Percentiles rank a stretch among this genome's conserved stretches.
These are phyloP conservation scores for Coemansia sp. DNA, from an alignment of 192 early-diverging fungal genomes.

Conservation along the genomic window DNA sequence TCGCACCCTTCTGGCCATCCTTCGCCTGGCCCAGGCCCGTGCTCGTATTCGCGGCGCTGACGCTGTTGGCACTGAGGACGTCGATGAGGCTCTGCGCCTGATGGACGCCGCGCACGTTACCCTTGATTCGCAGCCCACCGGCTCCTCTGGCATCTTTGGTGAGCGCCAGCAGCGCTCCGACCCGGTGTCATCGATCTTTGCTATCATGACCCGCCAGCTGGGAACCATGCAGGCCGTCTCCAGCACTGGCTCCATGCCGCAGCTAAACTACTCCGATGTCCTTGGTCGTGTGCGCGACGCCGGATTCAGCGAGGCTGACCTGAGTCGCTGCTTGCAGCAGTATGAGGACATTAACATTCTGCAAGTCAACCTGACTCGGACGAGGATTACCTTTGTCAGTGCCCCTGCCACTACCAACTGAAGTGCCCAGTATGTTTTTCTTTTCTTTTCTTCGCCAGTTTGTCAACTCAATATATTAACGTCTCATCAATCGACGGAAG, in stretches of 20 bases:
- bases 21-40: conserved; percentile 79
- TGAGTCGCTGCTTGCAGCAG: conserved; percentile 67
- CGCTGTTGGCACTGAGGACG: conserved; percentile 67
- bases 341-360: conserved; percentile 78
- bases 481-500: no score
- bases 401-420: conserved; percentile 7
- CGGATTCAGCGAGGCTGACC: conserved; percentile 75
- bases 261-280: conserved; percentile 63
- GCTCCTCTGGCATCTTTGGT: conserved; percentile 19
- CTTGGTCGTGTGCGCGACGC: conserved; percentile 69
- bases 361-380: conserved; percentile 60
- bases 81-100: conserved; percentile 84
- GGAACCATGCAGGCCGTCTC: conserved; percentile 55
- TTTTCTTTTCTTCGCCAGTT: background rate
- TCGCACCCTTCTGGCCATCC: conserved; percentile 82
- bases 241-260: conserved; percentile 25
- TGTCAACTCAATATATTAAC: background rate
- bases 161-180: conserved; percentile 43
- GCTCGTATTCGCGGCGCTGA: conserved; percentile 75
- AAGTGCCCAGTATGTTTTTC: background rate
- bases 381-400: conserved; percentile 55
- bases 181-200: conserved; percentile 68
- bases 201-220: conserved; percentile 73
- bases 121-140: conserved; percentile 56
- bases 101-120: conserved; percentile 91